Base-by-base conservation (phyloP, 306 rosid species). In the Dryas alaskensis region DNA sequence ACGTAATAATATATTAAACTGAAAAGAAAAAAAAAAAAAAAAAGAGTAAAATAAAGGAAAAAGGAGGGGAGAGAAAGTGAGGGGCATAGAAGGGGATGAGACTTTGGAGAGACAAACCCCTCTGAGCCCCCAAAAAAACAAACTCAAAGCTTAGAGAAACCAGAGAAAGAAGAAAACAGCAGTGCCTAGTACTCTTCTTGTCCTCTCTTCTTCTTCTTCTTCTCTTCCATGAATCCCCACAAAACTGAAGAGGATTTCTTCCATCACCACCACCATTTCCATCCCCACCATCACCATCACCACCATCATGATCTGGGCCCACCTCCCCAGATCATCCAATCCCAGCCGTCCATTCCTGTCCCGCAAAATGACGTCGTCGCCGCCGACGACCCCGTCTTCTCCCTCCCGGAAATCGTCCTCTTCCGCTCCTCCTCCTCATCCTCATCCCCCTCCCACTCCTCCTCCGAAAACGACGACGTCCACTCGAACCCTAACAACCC, bases 181-280 rank as follows among this genome's bases (percentile, higher is more conserved):
- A 25, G 17, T 5, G 40, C 12, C 37, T 31, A 45, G 51, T 7
- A 44, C 37, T 2, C 37, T 31, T 31, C 37, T 31, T 31, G 2
- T 39, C 7, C 7, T 12, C 22, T 13, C 64, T 31, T 61, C 65
- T 54, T 11, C 69, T 27, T 60, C 71, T 25, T 5, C 70, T 11
- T 45, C 54, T 40, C 45, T 17, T 19, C 6, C 73, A 92, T 90
- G 98, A 90, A 89, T 94, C 86, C 95, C 5, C 85, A 84, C 79
- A 94, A 92, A 81, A 85, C 83, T 2, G 97, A 91, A 43, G 92
- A 87, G 2, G 92, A 85, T 66, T 90, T 87, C 65, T 88, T 85
- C 84, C 88, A 83, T 52, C 74, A 67, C 80, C 86, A 76, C 66
- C 81, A 51, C 31, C 75, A 74, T 59, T 84, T 83, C 74, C 82